Conservation (phyloP, 2,329 filamentous ascomycete genomes). For the Paecilomyces formosus region DNA sequence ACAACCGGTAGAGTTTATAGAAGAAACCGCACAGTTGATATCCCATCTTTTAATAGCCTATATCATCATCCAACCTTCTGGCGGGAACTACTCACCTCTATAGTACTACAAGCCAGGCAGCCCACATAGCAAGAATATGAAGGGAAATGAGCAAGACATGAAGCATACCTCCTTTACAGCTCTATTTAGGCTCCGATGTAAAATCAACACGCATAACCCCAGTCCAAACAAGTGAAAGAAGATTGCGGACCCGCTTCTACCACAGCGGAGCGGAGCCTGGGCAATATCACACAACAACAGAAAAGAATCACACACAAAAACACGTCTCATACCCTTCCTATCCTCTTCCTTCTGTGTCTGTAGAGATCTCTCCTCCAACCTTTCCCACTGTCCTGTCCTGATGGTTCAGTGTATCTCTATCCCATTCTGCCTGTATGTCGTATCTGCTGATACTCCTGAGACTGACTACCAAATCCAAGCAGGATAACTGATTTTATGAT, state of each 20-base stretch:
- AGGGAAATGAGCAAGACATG: too few relatives aligned
- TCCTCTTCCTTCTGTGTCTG: neutral
- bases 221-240: neutral
- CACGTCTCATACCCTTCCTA: neutral
- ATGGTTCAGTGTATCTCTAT: neutral
- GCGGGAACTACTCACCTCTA: too few relatives aligned
- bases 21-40: too few relatives aligned
- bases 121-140: too few relatives aligned
- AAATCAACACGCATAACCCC: neutral
- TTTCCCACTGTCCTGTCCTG: neutral
- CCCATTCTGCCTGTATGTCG: neutral
- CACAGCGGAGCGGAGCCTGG: neutral
- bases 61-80: too few relatives aligned
- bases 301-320: neutral
- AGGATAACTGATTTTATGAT: neutral
- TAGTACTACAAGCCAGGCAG: too few relatives aligned
- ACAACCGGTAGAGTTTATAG: too few relatives aligned
- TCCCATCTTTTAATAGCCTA: too few relatives aligned
- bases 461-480: neutral
- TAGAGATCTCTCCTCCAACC: too few relatives aligned
- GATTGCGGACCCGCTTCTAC: neutral
- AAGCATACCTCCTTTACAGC: too few relatives aligned
- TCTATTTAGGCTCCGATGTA: too few relatives aligned
- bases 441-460: neutral
- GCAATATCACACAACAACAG: neutral